These are phyloP conservation scores for Bertia moriformis DNA, from an alignment of 2,329 filamentous ascomycete genomes.

Conservation along the genomic window DNA sequence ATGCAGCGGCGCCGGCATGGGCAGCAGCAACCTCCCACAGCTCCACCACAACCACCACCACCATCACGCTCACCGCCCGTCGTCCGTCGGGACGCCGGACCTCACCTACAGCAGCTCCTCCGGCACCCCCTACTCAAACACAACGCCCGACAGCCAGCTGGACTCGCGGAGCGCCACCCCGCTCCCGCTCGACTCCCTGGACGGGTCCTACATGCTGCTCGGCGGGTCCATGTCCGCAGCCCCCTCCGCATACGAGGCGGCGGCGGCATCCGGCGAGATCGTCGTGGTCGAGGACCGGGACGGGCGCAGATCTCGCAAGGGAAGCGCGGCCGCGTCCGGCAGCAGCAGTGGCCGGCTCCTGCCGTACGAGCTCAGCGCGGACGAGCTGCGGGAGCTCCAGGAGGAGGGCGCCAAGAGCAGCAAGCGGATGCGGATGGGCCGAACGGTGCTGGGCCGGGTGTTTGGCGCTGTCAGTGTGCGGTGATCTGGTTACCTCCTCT, in stretches of 20 bases:
- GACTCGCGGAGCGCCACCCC: constrained; percentile 24
- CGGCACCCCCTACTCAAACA: constrained; percentile 23
- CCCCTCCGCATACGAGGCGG: constrained; percentile 38
- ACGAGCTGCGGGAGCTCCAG: constrained; percentile 34
- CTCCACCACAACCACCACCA: constrained; percentile 24
- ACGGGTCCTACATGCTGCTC: not conserved
- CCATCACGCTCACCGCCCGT: constrained; percentile 22
- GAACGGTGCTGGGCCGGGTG: not conserved
- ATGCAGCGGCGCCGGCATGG: constrained; percentile 21
- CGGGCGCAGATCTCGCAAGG: constrained; percentile 10
- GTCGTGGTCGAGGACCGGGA: constrained; percentile 20
- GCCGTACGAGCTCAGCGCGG: constrained; percentile 38
- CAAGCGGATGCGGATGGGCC: not conserved
- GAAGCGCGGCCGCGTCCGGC: constrained; percentile 7
- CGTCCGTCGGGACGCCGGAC: constrained; percentile 25
- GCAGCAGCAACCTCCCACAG: too few relatives aligned
- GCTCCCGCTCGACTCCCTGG: constrained; percentile 27
- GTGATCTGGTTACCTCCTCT: too few relatives aligned
- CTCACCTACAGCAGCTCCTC: constrained; percentile 25
- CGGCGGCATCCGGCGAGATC: constrained; percentile 19
- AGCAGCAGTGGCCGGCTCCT: constrained; percentile 18
- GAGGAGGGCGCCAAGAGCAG: constrained; percentile 22
- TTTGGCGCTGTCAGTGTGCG: not conserved
- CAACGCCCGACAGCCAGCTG: not conserved
- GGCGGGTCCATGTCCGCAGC: constrained; percentile 13